Evolutionary conservation across 2,329 filamentous ascomycete genomes (phyloP), one percentile per base, ranked within the genome.

Genomic region (Davidsoniella neocaledoniae): DNA sequence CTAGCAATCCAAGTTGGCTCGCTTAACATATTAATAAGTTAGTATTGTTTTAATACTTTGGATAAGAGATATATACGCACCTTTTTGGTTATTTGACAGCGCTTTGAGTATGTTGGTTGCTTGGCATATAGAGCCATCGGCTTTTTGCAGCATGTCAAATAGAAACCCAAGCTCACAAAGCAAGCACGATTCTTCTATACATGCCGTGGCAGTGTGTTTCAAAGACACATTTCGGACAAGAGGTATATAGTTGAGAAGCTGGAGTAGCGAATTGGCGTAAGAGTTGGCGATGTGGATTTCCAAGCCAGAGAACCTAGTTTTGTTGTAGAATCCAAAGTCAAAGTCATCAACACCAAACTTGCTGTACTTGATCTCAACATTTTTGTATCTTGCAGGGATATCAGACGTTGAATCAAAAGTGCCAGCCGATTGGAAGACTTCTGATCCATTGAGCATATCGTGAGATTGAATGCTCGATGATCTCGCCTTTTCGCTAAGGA

Each of bases 321-420:
- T 87, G 65, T 98, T 98, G 70, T 93, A 98, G 63, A 86, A 96
- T 51, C 83, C 83, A 65, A 98, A 98, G 63, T 98, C 91, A 62
- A 98, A 98, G 63, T 98, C 93, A 59, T 96, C 90, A n/a, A 98
- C 87, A 17, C 91, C 91, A 63, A 95, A 98, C 61, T 87, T 93
- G 71, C 90, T 95, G 68, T 96, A 98, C 62, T 95, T 95, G 67
- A 98, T 98, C 63, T 96, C 90, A 9, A 95, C 84, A 58, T 87
- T 88, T 55, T 84, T 81, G 63, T 98, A 98, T 68, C 91, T 86
- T 7, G 84, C 76, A 19, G 90, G 83, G 4, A 91, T 83, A 51
- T 94, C 87, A 39, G 83, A 77, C 55, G 86, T 83, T 50, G 62
- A 44, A 14, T 50, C 51, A 14, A 25, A 21, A 19, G 21, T 21